Percentiles rank a stretch among this genome's conserved stretches.
These are phyloP conservation scores for Kodamaea sp. DNA, from an alignment of 1,139 yeast genomes.

Conservation along the genomic window DNA sequence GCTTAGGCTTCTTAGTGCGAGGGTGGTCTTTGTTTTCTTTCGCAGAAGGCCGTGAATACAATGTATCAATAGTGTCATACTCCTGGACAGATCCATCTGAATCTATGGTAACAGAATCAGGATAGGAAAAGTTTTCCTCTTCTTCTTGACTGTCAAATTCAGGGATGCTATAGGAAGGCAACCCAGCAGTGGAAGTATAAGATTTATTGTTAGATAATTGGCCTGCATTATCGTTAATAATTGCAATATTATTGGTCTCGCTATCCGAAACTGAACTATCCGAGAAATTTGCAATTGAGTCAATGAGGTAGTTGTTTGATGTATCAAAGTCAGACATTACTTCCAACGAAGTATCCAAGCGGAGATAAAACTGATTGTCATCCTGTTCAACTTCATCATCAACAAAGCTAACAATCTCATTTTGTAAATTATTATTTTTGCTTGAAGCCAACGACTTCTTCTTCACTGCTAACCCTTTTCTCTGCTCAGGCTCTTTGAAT, in stretches of 20 bases:
- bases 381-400: constrained; percentile 11
- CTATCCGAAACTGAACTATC: constrained; percentile 10
- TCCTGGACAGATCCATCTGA: constrained; percentile 16
- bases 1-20: background rate
- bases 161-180: too few relatives aligned
- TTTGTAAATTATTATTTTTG: background rate
- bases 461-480: constrained; percentile 38
- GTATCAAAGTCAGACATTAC: constrained; percentile 11
- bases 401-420: constrained; percentile 8
- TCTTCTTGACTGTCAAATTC: too few relatives aligned
- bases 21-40: constrained; percentile 1
- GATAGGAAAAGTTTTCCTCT: too few relatives aligned
- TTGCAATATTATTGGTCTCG: constrained; percentile 1
- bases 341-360: constrained; percentile 12
- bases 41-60: constrained; percentile 11
- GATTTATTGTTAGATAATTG: background rate
- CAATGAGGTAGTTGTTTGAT: constrained; percentile 4
- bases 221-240: background rate
- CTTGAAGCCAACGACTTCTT: constrained; percentile 14
- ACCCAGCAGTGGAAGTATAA: too few relatives aligned
- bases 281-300: constrained; percentile 11
- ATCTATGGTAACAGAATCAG: constrained; percentile 1
- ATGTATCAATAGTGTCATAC: constrained; percentile 19
- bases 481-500: constrained; percentile 13
- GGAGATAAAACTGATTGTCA: constrained; percentile 7